Base-by-base conservation (phyloP, 2,329 filamentous ascomycete species). In the Arthrobotrys pseudoclavata region DNA sequence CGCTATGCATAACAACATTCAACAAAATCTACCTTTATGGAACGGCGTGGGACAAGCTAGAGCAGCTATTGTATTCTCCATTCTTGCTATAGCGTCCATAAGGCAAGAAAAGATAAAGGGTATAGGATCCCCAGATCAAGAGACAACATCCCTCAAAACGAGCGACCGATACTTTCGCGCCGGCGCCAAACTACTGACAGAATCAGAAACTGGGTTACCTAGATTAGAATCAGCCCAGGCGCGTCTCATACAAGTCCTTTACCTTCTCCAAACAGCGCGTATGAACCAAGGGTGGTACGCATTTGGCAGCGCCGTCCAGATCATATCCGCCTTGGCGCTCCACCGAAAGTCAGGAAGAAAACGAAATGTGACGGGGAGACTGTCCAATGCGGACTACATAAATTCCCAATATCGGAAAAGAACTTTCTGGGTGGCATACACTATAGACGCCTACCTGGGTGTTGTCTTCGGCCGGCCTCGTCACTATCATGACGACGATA, bases 401-500 rank as follows among this genome's bases (percentile, higher is more conserved):
- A 82, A 85, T 2, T 82, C 83, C 0, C 88, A 91, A 75, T 87
- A 87, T 48, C 85, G 87, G 0, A 87, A 87, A 70, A 84, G 89
- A 6, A 86, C 88, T 0, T 91, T 91, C 64, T 91, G 89, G 89
- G 86, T 86, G 2, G 86, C 87, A 0, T 91, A 91, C 80, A 87
- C 87, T 0, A 83, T 91, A 0, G 89, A 91, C 80, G 89, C 88
- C 62, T 90, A 90, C 69, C 83, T 91, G 0, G 87, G 88, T 24
- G 87, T 89, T n/a, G 87, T 90, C 18, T 86, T 90, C 31, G 89
- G 89, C 0, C 84, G 89, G 4, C 89, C 89, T 0, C 83, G 88
- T 6, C 85, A 89, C 13, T 87, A 90, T 26, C 88, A 89, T 60
- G 89, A 91, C 52, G 87, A 90, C 37, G 88, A 91, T 62, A 88